Base-by-base conservation (phyloP, 192 early-diverging fungal genomes). In the Coemansia sp. region DNA sequence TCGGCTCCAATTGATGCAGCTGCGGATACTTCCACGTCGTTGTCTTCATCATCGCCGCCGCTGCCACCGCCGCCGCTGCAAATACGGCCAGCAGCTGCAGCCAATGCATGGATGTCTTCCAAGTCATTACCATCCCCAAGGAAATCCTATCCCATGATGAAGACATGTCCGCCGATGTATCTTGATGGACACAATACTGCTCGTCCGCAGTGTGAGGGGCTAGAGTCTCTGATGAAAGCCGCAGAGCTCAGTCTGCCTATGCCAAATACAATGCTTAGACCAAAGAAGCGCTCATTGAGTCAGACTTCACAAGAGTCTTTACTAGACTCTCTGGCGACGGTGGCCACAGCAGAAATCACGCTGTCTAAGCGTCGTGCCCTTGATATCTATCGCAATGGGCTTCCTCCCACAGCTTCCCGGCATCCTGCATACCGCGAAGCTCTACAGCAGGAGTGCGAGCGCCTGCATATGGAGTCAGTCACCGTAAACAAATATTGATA, bases 381-480 rank as follows among this genome's bases (percentile, higher is more conserved):
- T 6, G 54, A 25, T 21, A 34, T 62, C 25, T 28, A 24, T 48
- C n/a, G 23, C 31, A 55, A 51, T 41, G 52, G 48, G 56, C 31
- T 58, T 14, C 56, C 54, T 24, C 38, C 60, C 24, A 30, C 56
- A n/a, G 28, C 57, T 5, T 8, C 44, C 12, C 50, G 54, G 23
- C 65, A 60, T 25, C 48, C 56, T 8, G 69, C 28, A 0, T 71
- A 79, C 54, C 81, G 72, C 51, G 65, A 72, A 55, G 71, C 70
- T 18, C 61, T 83, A 55, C 58, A 67, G 58, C 65, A 60, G 38
- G 81, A 83, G 41, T 72, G 69, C 59, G 72, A 82, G 67, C 64
- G 76, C 10, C 58, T 83, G 69, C 59, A 56, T 18, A 66, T 63
- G 16, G 53, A 53, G 25, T 49, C 38, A 16, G 38, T 44, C 26